A percentile compares a stretch with the other conserved stretches of the same genome.
These are phyloP conservation scores for Aspergillus kassunensis DNA, from an alignment of 495 filamentous ascomycete species.

Conservation along the genomic window DNA sequence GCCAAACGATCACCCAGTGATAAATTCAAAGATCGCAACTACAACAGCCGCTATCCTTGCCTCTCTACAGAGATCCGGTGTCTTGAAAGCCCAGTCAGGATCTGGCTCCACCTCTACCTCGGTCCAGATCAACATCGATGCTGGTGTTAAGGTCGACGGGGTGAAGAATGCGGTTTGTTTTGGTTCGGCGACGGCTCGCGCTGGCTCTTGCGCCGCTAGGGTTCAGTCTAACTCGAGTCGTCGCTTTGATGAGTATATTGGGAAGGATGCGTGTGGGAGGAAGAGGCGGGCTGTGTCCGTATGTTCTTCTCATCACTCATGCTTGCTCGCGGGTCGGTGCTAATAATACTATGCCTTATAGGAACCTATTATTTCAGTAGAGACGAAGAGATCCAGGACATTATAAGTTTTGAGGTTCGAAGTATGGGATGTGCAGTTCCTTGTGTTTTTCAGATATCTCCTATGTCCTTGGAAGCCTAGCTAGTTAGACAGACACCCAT, in stretches of 20 bases:
- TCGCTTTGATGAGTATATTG: neutral
- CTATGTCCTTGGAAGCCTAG: too few relatives aligned
- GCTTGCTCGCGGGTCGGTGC: neutral
- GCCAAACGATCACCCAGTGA: neutral
- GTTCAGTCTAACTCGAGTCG: too few relatives aligned
- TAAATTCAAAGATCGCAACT: conserved; percentile 17
- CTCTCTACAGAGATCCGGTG: conserved; percentile 8
- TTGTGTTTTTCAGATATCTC: too few relatives aligned
- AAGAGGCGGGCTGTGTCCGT: conserved; percentile 31
- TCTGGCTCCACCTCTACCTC: neutral
- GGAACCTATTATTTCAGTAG: conserved; percentile 1
- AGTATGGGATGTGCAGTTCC: too few relatives aligned
- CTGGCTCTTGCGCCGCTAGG: neutral
- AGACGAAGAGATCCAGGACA: too few relatives aligned
- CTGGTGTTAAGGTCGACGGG: conserved; percentile 27
- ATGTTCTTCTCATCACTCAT: conserved; percentile 1
- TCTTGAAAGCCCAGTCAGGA: neutral
- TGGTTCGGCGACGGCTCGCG: neutral
- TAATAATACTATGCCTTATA: too few relatives aligned
- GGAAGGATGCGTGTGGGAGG: conserved; percentile 6
- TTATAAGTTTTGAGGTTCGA: too few relatives aligned
- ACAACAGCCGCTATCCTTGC: conserved; percentile 18
- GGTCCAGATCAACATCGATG: conserved; percentile 22
- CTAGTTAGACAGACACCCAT: too few relatives aligned
- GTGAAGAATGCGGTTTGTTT: conserved; percentile 19